Evolutionary conservation across 371 early-diverging fungal species (phyloP), one percentile per base, ranked within the genome.

Genomic region (Basidiobolus heterosporus): DNA sequence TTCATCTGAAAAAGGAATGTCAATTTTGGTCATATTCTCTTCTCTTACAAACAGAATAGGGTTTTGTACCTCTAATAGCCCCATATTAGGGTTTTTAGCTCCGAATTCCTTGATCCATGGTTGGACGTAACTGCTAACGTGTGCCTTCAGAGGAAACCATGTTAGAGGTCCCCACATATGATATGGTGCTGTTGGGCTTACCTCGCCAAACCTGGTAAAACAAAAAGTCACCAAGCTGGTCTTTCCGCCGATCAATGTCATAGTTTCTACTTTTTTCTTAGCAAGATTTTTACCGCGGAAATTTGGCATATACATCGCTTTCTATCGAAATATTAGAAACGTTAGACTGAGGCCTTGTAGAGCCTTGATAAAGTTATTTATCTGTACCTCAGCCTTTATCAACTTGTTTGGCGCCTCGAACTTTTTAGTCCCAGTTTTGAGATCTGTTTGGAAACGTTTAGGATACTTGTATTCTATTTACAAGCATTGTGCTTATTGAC

Each of bases 201-300:
- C 77, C 62, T 83, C 85, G 8, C 84, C 88, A 52, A 74, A 79
- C 35, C 72, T 72, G 9, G 78, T 75, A 53, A 78, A 80, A 14
- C 70, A 67, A 54, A 83, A 75, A 1, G 73, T 62, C 53, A 88
- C 74, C 14, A 88, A 55, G 11, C 78, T 65, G 15, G 67, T 65
- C 40, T 74, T 66, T 14, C 63, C 66, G n/a, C 53, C 46, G 16
- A 81, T 47, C 17, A 75, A 41, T 18, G 77, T 67, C 2, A 71
- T 66, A 0, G 81, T 65, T 41, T 80, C 72, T 1, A 75, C 57
- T 2, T 64, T 57, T 9, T 74, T 50, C 9, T 74, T 67, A 0
- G 58, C 51, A 36, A 84, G 56, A 17, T 67, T 64, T 36, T 65
- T 63, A 6, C 75, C 81, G 51, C 63, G 62, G 43, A 81, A 73